Percentiles rank a stretch among this genome's conserved stretches.
Evolutionary conservation across 2,329 filamentous ascomycete genomes (phyloP).

Genomic region (Hymenoscyphus fructigenus): DNA sequence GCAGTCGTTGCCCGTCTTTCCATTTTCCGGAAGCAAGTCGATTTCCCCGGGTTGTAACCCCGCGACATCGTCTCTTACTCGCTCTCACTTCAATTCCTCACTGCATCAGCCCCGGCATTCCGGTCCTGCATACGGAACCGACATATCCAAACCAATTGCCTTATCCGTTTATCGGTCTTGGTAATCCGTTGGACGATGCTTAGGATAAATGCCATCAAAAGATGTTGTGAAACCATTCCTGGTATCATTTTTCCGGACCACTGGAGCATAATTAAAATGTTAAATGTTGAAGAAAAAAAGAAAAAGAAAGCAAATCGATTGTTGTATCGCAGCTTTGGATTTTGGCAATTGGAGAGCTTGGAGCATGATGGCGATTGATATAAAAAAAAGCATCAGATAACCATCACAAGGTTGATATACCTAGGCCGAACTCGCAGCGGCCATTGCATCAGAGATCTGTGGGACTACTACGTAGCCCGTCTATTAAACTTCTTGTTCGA

Average conservation of each 20-base stretch:
- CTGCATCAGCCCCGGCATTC: constrained; percentile 10
- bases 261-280: background rate
- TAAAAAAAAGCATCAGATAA: constrained; percentile 1
- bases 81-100: background rate
- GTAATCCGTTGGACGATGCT: background rate
- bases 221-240: background rate
- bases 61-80: background rate
- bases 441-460: constrained; percentile 19
- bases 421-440: constrained; percentile 23
- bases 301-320: background rate
- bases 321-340: background rate
- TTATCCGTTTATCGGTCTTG: constrained; percentile 3
- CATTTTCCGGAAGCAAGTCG: constrained; percentile 10
- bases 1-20: constrained; percentile 1
- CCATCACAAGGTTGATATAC: background rate
- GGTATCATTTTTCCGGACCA: background rate
- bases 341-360: background rate
- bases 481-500: constrained; percentile 11
- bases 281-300: background rate
- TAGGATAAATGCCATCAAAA: background rate
- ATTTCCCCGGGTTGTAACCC: constrained; percentile 11
- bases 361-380: constrained; percentile 2
- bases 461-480: constrained; percentile 23
- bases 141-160: background rate
- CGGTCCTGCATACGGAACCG: constrained; percentile 4